Evolutionary conservation across 371 early-diverging fungal genomes (phyloP), one percentile per base, ranked within the genome.

Genomic region (Mucor circinelloides): DNA sequence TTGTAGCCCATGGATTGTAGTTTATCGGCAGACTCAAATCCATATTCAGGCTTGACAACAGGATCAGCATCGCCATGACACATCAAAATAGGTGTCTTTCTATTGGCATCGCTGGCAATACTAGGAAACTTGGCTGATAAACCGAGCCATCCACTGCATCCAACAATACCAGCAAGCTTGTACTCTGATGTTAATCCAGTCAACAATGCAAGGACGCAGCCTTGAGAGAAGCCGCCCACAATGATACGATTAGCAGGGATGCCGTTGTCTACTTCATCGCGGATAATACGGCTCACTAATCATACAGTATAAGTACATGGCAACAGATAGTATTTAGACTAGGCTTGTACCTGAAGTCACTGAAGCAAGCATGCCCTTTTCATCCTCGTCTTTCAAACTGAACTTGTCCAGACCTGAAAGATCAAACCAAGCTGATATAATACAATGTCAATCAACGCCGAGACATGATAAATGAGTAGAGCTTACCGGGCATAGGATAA

Each of bases 191-290:
- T 91, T 68, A 96, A 77, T 6, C 87, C 90, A n/a, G 87, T 80
- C 69, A 93, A 69, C 63, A 96, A 76, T 19, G 94, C 72, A 80
- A 95, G 80, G n/a, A 90, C 96, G 59, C 89, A 84, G 68, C 95
- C 98, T 84, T 98, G 99, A 27, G 96, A 95, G 80, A 98, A 98
- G 0, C 99, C 99, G 48, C 96, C 97, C 23, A 98, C 64, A 32
- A 97, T 89, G 58, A 98, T 97, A 17, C 96, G 84, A 52, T 91
- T 82, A 17, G 94, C 79, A 0, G 94, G 89, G 61, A 96, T 95
- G 17, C 95, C 94, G 32, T 67, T 70, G 44, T 91, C 91, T 9
- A 95, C 81, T 76, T 98, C 97, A 12, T 86, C 74, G 3, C 87
- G 84, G 31, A 98, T 84, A 55, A 96, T 75, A 38, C 82, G 68